A percentile compares a stretch with the other conserved stretches of the same genome.
Conservation (phyloP, 2,329 filamentous ascomycete species). For the Bisporella sp. region DNA sequence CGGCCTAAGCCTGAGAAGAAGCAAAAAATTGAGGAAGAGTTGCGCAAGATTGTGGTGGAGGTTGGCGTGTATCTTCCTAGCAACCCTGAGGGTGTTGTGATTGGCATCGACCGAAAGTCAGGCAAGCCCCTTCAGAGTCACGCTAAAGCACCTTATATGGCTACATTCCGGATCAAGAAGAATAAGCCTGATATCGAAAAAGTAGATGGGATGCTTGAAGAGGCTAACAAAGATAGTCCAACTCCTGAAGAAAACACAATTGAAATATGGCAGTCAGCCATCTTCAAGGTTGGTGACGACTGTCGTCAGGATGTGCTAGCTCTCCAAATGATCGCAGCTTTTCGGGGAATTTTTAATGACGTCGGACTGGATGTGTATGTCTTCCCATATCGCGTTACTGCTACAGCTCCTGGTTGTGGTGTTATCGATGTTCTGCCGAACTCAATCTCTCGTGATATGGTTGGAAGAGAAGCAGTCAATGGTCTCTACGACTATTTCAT, state of each 20-base stretch:
- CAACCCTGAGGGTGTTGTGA: slow-evolving; percentile 94
- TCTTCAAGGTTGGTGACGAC: slow-evolving; percentile 99
- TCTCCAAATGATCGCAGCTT: slow-evolving; percentile 95
- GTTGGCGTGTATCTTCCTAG: slow-evolving; percentile 95
- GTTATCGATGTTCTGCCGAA: slow-evolving; percentile 98
- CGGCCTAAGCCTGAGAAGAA: slow-evolving; percentile 93
- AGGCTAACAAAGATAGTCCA: slow-evolving; percentile 33
- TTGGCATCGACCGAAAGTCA: slow-evolving; percentile 96
- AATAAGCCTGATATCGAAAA: slow-evolving; percentile 49
- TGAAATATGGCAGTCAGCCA: slow-evolving; percentile 98
- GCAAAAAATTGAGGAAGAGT: slow-evolving; percentile 96
- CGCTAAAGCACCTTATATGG: slow-evolving; percentile 98
- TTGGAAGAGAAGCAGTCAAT: slow-evolving; percentile 95
- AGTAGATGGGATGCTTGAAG: slow-evolving; percentile 44
- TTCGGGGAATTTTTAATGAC: slow-evolving; percentile 92
- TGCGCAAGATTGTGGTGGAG: slow-evolving; percentile 94
- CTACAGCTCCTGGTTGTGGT: slow-evolving; percentile 92
- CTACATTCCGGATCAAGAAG: slow-evolving; percentile 94
- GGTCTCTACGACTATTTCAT: slow-evolving; percentile 98
- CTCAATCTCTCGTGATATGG: slow-evolving; percentile 97
- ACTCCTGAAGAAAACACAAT: slow-evolving; percentile 49
- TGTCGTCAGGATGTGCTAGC: slow-evolving; percentile 95
- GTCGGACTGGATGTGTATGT: slow-evolving; percentile 96
- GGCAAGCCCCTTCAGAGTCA: slow-evolving; percentile 97
- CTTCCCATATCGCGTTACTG: slow-evolving; percentile 94